These are phyloP conservation scores for Brassica balearica DNA, from an alignment of 441 rosid genomes.

Conservation along the genomic window DNA sequence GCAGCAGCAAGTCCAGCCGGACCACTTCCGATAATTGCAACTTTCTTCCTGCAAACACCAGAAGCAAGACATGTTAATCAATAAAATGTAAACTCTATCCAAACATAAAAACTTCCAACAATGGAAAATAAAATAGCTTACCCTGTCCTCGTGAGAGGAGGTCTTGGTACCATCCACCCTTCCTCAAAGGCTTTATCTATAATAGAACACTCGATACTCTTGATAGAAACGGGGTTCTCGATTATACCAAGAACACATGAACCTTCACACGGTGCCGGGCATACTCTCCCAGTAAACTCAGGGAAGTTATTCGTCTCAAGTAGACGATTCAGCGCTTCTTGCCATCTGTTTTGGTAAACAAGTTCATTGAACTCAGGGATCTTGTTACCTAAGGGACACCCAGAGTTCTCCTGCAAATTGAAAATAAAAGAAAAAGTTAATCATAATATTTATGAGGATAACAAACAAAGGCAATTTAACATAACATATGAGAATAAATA, in stretches of 20 bases:
- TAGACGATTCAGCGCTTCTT: slow-evolving; percentile 91
- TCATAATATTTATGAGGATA: neutral
- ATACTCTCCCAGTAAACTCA: slow-evolving; percentile 98
- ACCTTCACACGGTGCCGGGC: slow-evolving; percentile 99
- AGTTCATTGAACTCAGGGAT: slow-evolving; percentile 99
- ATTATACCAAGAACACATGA: slow-evolving; percentile 99
- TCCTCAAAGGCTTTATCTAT: slow-evolving; percentile 98
- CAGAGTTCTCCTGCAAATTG: slow-evolving; percentile 88
- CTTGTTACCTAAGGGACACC: slow-evolving; percentile 99
- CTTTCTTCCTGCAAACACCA: slow-evolving; percentile 68
- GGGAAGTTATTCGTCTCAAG: slow-evolving; percentile 99
- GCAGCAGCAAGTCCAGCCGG: slow-evolving; percentile 99
- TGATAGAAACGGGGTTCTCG: slow-evolving; percentile 99
- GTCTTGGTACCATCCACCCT: slow-evolving; percentile 99
- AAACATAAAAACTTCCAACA: neutral
- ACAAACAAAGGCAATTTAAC: neutral
- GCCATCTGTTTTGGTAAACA: slow-evolving; percentile 99
- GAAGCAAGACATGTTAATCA: slow-evolving; percentile 18
- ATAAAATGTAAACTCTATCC: slow-evolving; percentile 1
- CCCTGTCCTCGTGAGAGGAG: slow-evolving; percentile 94
- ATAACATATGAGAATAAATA: slow-evolving; percentile 1
- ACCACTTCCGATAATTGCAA: slow-evolving; percentile 95
- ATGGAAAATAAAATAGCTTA: slow-evolving; percentile 31
- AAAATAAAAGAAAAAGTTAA: slow-evolving; percentile 8
- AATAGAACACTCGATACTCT: slow-evolving; percentile 92